Evolutionary conservation across 305 asterid species (phyloP).

Genomic region (Ajuga reptans): DNA sequence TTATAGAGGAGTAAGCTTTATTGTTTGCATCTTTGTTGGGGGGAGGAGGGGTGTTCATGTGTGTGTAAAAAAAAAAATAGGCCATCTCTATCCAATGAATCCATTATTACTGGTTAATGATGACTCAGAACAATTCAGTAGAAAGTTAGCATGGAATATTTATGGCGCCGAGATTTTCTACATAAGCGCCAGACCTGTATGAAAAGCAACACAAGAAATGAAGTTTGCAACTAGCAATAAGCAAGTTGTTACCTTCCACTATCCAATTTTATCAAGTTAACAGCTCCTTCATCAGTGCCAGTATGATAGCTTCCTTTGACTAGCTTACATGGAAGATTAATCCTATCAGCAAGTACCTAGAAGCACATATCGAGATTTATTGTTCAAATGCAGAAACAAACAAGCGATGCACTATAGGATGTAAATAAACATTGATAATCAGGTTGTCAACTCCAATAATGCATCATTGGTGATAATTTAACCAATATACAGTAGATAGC

Average conservation of each 20-base stretch:
- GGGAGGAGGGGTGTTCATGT: not conserved
- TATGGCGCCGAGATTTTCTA: not conserved
- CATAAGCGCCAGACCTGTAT: not conserved
- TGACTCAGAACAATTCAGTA: not conserved
- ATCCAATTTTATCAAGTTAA: slow-evolving; percentile 84
- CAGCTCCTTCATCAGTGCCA: slow-evolving; percentile 99
- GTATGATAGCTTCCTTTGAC: slow-evolving; percentile 97
- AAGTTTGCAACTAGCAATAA: slow-evolving; percentile 1
- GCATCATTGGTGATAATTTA: not conserved
- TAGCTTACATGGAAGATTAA: slow-evolving; percentile 89
- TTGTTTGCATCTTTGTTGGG: not conserved
- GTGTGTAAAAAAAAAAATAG: no score
- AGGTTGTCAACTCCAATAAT: not conserved
- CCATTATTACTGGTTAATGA: slow-evolving; percentile 6
- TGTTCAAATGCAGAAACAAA: not conserved
- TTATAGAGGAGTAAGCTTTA: not conserved
- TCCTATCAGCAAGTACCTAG: slow-evolving; percentile 95
- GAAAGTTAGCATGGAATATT: not conserved
- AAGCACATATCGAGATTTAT: slow-evolving; percentile 20
- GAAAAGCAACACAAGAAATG: not conserved
- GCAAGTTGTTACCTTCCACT: slow-evolving; percentile 65
- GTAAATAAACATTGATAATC: not conserved
- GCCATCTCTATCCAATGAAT: not conserved
- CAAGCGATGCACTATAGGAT: not conserved
- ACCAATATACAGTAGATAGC: not conserved